Evolutionary conservation across 1,139 yeast genomes (phyloP), one percentile per base, ranked within the genome.

Genomic region (Debaryomyces subglobosus): DNA sequence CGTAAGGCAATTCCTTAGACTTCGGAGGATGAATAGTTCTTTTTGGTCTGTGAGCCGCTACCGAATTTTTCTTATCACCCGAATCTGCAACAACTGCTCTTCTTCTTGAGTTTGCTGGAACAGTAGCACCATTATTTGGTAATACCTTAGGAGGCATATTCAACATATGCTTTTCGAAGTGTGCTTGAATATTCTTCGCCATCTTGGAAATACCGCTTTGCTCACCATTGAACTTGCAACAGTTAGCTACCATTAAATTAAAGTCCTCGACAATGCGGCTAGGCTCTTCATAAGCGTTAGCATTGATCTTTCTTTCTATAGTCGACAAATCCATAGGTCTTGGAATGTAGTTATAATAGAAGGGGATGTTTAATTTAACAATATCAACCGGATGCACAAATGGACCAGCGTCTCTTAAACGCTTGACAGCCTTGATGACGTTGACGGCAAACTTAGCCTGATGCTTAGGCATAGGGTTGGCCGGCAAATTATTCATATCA

Each of bases 1-100:
- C 97, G 61, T 90, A 90, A 3, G 96, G 96, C 65, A 92, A 81
- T 65, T 94, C 98, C 64, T 90, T 90, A 15, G 97, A 89, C 62
- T 89, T 87, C 47, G 99, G 99, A 3, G 99, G 99, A 63, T 92
- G 97, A 44, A 94, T 90, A 59, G 91, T 96, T 58, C 99, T 83
- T 71, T 92, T 92, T 39, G 99, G 98, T 56, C 99, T 80, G 38
- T 70, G 74, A 8, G 76, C 75, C 25, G 81, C 80, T 24, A 76
- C 76, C 5, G 79, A 74, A 49, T 72, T 77, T 45, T 64, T 62
- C 50, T 67, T 67, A 16, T 85, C 85, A 33, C 78, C 80, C 50
- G 72, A 77, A 42, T 74, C 80, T 2, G 77, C 77, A n/a, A 78
- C 69, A 5, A 82, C 73, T 45, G 83, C 90, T 49, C 96, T 78